Evolutionary conservation across 116 monocot species (phyloP).

Genomic region (Trichopus zeylanicus): DNA sequence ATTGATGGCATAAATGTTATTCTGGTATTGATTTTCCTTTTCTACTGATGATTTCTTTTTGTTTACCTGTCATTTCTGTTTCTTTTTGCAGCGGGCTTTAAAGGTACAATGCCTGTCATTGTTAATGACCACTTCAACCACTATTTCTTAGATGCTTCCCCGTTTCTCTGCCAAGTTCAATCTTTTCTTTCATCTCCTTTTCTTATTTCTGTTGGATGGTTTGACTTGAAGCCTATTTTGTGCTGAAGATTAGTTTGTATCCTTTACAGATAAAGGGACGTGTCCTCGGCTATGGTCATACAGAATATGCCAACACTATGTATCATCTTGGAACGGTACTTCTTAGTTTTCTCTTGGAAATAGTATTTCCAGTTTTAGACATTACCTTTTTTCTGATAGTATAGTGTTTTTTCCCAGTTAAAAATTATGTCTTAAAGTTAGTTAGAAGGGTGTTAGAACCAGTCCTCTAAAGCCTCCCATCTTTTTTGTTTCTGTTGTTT

Average conservation of each 20-base stretch:
- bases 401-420: no score
- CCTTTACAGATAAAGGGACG: slow-evolving; percentile 77
- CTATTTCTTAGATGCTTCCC: slow-evolving; percentile 6
- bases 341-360: not conserved
- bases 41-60: slow-evolving; percentile 6
- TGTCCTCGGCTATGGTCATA: slow-evolving; percentile 63
- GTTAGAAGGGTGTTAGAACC: no score
- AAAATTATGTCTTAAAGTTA: no score
- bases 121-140: slow-evolving; percentile 1
- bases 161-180: slow-evolving; percentile 2
- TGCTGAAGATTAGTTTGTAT: not conserved
- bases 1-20: not conserved
- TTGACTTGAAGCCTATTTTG: no score
- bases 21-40: not conserved
- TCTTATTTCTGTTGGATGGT: no score
- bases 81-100: slow-evolving; percentile 70
- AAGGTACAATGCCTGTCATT: slow-evolving; percentile 44
- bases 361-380: no score
- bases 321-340: slow-evolving; percentile 88
- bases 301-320: slow-evolving; percentile 90
- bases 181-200: slow-evolving; percentile 5
- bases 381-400: no score
- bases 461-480: no score
- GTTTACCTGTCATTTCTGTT: slow-evolving; percentile 8
- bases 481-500: no score